phyloP scores from a whole-genome alignment of 192 early-diverging fungal genomes.

The Dimargaris xerosporica region DNA sequence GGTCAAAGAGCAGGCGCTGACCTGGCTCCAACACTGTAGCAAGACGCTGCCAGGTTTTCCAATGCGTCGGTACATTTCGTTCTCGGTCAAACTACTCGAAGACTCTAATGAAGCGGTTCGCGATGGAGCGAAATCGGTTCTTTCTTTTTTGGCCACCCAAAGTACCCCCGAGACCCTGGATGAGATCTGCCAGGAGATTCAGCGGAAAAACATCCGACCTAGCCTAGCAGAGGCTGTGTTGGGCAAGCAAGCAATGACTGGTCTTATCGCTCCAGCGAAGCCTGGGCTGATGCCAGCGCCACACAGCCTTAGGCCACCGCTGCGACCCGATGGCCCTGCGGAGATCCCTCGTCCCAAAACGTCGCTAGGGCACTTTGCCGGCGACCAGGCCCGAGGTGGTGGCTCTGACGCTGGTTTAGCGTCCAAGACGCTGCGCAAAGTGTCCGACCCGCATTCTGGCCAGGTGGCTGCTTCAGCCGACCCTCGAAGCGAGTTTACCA shows the following conservation, averaged over 20 bases:
- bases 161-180: slow-evolving; percentile 4
- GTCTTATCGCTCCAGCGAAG: not conserved
- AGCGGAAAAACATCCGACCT: not conserved
- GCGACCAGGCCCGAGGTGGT: not conserved
- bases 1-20: slow-evolving; percentile 1
- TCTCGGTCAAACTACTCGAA: slow-evolving; percentile 1
- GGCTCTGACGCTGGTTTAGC: not conserved
- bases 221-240: slow-evolving; percentile 10
- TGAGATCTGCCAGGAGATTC: not conserved
- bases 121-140: not conserved
- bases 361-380: not conserved
- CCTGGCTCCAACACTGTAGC: slow-evolving; percentile 1
- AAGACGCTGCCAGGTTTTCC: not conserved
- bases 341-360: slow-evolving; percentile 5
- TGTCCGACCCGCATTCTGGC: not conserved
- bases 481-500: too few species aligned
- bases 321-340: not conserved
- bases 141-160: not conserved
- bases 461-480: too few species aligned
- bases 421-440: not conserved
- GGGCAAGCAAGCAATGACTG: slow-evolving; percentile 1
- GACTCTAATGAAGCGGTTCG: slow-evolving; percentile 7
- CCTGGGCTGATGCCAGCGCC: not conserved
- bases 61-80: not conserved
- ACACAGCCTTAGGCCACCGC: not conserved